Evolutionary conservation across 805 yeast genomes (phyloP), one percentile per base, ranked within the genome.

Genomic region (Ogataea minuta): DNA sequence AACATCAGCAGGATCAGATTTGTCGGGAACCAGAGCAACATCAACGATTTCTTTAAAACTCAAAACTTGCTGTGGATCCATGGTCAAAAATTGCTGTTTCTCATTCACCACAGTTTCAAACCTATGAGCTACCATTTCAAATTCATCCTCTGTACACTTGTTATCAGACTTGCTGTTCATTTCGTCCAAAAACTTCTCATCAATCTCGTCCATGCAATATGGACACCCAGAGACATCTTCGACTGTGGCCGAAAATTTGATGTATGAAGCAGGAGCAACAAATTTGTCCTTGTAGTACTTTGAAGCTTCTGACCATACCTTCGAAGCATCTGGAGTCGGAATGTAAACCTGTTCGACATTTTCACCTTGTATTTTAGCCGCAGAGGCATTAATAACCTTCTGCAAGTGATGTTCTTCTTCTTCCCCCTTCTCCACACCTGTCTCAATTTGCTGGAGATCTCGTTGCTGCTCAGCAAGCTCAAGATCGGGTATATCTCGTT

Each of bases 401-500:
- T 91, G 95, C 46, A 93, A 71, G 75, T 93, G 99, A 28, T 86
- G 93, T 62, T 93, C 99, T 53, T 88, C 95, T 63, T 93, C 99
- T 63, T 93, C 99, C 51, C 85, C 88, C 60, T 93, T 93, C 57
- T 93, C 99, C 28, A 93, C 99, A 64, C 99, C 99, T 6, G 98
- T 91, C 55, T 93, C 99, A 30, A 93, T 77, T 45, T 88, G 87
- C 54, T 87, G 88, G 21, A 86, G 65, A 48, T 91, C 96, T 29
- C 98, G 77, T 60, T 84, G 95, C 52, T 81, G 84, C 43, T 78
- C 84, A 39, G 79, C 85, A 17, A 80, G 76, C 46, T 89, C 96
- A 31, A 81, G 59, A 48, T 84, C 84, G 1, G 95, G 91, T 35
- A 91, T 66, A 54, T 91, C 97, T 40, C 71, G 68, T 51, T 87